Evolutionary conservation across 768 basidiomycete genomes (phyloP).

Genomic region (Trametes sanguinea): DNA sequence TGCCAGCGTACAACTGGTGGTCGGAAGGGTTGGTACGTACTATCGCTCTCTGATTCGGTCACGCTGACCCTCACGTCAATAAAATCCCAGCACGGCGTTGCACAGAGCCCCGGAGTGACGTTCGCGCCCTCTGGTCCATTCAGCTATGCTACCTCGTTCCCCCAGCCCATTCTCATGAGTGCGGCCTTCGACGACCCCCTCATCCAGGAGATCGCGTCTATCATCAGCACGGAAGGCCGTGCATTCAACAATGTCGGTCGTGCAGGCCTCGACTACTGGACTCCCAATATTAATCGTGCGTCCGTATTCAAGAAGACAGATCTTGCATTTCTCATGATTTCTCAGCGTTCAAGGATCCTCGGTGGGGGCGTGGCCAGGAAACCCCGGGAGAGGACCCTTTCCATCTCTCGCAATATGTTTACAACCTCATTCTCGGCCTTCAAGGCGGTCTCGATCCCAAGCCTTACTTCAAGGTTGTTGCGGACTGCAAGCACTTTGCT

Average conservation of each 20-base stretch:
- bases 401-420: conserved; percentile 54
- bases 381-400: conserved; percentile 64
- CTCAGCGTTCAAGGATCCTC: conserved; percentile 56
- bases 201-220: conserved; percentile 48
- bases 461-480: conserved; percentile 51
- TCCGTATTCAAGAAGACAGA: background rate
- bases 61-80: background rate
- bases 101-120: conserved; percentile 50
- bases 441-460: conserved; percentile 59
- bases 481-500: conserved; percentile 63
- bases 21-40: conserved; percentile 53
- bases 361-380: conserved; percentile 64
- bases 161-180: conserved; percentile 54
- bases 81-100: conserved; percentile 49
- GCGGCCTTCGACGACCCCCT: conserved; percentile 58
- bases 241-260: conserved; percentile 57
- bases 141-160: conserved; percentile 60
- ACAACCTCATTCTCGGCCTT: conserved; percentile 53
- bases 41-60: background rate
- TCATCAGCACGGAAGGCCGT: conserved; percentile 58
- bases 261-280: conserved; percentile 58
- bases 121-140: conserved; percentile 53
- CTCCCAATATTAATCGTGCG: conserved; percentile 47
- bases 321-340: background rate
- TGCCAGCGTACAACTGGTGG: conserved; percentile 64